phyloP scores from a whole-genome alignment of 148 eudicot species.

The Bassia scoparia region DNA sequence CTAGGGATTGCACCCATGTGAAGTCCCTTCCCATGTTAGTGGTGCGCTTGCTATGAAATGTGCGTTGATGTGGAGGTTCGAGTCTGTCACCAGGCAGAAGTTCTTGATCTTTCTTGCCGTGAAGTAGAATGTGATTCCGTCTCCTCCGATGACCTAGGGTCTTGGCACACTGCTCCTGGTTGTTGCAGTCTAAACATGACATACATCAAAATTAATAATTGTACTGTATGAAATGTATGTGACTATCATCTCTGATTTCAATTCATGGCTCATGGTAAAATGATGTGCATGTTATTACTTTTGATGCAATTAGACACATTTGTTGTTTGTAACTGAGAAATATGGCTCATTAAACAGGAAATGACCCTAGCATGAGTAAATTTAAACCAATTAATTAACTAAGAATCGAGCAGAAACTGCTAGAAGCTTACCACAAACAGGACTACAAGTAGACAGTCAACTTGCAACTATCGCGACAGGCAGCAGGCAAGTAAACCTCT shows the following conservation, averaged over 20 bases:
- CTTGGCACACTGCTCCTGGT: slow-evolving; percentile 62
- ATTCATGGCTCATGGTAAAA: too few species aligned
- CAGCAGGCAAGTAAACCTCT: slow-evolving; percentile 33
- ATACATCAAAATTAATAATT: too few species aligned
- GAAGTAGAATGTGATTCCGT: slow-evolving; percentile 53
- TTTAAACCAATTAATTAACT: too few species aligned
- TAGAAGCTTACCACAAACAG: slow-evolving; percentile 41
- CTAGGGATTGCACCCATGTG: slow-evolving; percentile 71
- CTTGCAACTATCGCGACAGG: slow-evolving; percentile 36
- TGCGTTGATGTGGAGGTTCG: slow-evolving; percentile 62
- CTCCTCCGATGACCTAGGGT: slow-evolving; percentile 47
- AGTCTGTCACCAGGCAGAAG: slow-evolving; percentile 55
- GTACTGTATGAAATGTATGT: too few species aligned
- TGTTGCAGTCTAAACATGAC: slow-evolving; percentile 42
- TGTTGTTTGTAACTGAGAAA: too few species aligned
- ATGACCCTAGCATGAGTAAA: too few species aligned
- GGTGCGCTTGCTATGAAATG: slow-evolving; percentile 55
- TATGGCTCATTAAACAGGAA: too few species aligned
- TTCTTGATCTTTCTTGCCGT: slow-evolving; percentile 54
- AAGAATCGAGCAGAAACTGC: too few species aligned
- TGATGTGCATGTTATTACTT: too few species aligned
- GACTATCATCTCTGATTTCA: too few species aligned
- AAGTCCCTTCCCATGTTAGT: slow-evolving; percentile 53
- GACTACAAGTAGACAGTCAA: slow-evolving; percentile 45
- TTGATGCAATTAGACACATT: too few species aligned